Evolutionary conservation across 495 filamentous ascomycete genomes (phyloP).

Genomic region (Lasiosphaeria miniovina): DNA sequence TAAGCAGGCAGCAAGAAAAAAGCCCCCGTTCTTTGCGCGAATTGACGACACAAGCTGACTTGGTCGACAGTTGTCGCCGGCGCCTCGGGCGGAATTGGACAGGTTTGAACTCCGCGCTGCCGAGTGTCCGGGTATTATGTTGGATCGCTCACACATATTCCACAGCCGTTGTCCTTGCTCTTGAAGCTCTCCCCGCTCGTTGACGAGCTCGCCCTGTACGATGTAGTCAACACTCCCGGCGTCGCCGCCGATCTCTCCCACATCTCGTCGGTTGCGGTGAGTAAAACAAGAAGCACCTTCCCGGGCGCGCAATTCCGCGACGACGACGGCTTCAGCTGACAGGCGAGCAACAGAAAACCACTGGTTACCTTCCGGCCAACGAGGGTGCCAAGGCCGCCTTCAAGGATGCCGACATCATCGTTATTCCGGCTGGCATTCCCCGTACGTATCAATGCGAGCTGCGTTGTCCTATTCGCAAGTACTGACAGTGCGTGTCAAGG

Average conservation of each 20-base stretch:
- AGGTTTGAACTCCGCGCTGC: constrained; percentile 51
- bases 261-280: constrained; percentile 89
- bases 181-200: constrained; percentile 83
- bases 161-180: constrained; percentile 89
- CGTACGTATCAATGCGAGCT: constrained; percentile 57
- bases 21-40: constrained; percentile 5
- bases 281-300: constrained; percentile 32
- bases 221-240: constrained; percentile 98
- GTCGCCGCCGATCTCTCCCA: constrained; percentile 94
- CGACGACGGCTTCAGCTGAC: constrained; percentile 22
- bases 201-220: constrained; percentile 91
- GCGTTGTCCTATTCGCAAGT: background rate
- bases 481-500: constrained; percentile 49
- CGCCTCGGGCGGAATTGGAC: constrained; percentile 96
- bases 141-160: constrained; percentile 1
- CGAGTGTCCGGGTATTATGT: background rate
- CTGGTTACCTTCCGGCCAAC: constrained; percentile 83
- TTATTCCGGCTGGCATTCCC: constrained; percentile 97
- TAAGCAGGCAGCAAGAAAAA: constrained; percentile 37
- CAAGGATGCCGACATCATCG: constrained; percentile 87
- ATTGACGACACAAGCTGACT: constrained; percentile 32
- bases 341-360: constrained; percentile 66
- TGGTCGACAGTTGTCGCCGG: constrained; percentile 76
- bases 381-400: constrained; percentile 86
- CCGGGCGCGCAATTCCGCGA: background rate